Evolutionary conservation across 208 protist genomes (phyloP), one percentile per base, ranked within the genome.

Genomic region (Strigomonas culicis): DNA sequence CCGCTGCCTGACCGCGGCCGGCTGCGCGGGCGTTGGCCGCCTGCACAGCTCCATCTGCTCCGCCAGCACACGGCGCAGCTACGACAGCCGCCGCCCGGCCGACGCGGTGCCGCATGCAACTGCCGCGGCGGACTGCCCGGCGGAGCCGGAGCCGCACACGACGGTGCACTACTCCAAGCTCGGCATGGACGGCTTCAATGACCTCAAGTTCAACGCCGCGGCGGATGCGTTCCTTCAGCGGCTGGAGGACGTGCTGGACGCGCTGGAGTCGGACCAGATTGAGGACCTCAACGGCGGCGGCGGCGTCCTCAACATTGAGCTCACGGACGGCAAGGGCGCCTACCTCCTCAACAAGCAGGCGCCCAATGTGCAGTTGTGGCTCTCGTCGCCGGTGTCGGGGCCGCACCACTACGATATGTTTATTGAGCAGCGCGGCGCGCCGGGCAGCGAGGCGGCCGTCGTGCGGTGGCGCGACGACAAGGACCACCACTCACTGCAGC

Each of bases 281-380:
- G 83, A 92, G 50, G 91, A 97, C 44, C 57, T 94, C 36, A 80
- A 55, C 70, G 71, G 66, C 50, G 73, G 46, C 39, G 75, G 69
- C 34, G 89, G 88, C 27, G 93, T 97, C 63, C 76, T 97, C 24
- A 83, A 72, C 1, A 70, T 97, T 22, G 80, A 89, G 30, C 24
- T 58, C 21, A 7, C 8, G 10, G 52, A 31, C 15, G 52, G 52
- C 22, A 34, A 7, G 52, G 25, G 4, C 22, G 30, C 19, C 21
- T 41, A 30, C 28, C 96, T 91, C n/a, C 52, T 97, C 17, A 97
- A 97, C 68, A 95, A 96, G 68, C 93, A 97, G 74, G 89, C 89
- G 8, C 91, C 93, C 2, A 97, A 92, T 50, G 68, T 91, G 61
- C 90, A 97, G 76, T 66, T 97, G 56, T 97, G 93, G 93, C 81